phyloP scores from a whole-genome alignment of 2,329 filamentous ascomycete species.

The Mycogone perniciosa region DNA sequence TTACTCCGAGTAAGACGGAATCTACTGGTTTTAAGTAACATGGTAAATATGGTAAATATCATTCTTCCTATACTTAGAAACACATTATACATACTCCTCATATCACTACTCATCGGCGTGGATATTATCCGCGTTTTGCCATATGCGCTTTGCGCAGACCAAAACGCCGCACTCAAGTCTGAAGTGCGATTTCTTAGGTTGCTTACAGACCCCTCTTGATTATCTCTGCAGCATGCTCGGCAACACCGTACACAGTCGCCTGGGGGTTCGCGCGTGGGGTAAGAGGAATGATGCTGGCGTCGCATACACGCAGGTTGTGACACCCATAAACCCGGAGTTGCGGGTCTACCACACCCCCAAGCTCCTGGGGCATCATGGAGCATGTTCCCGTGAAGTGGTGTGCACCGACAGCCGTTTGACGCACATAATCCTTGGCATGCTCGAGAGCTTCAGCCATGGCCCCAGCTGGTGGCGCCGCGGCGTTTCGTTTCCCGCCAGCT shows the following conservation, averaged over 20 bases:
- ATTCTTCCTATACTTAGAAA: no score
- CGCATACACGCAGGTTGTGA: slow-evolving; percentile 14
- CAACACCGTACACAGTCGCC: slow-evolving; percentile 15
- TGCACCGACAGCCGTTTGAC: slow-evolving; percentile 27
- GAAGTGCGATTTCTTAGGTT: no score
- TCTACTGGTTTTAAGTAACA: no score
- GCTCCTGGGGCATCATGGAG: slow-evolving; percentile 40
- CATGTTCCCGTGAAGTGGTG: slow-evolving; percentile 45
- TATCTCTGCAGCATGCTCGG: slow-evolving; percentile 11
- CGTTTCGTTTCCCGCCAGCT: slow-evolving; percentile 25
- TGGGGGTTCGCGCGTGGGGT: slow-evolving; percentile 13
- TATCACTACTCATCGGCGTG: no score
- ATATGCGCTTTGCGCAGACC: no score
- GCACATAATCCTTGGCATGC: slow-evolving; percentile 28
- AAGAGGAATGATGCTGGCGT: slow-evolving; percentile 16
- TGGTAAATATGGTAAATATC: no score
- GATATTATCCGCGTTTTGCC: no score
- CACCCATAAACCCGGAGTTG: slow-evolving; percentile 12
- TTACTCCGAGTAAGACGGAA: no score
- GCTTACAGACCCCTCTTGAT: slow-evolving; percentile 1
- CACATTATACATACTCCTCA: no score
- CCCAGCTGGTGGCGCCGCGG: slow-evolving; percentile 17
- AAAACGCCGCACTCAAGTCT: no score
- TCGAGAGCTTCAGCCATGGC: slow-evolving; percentile 24
- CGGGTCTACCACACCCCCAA: slow-evolving; percentile 28